Conservation (phyloP, 176 grass and related monocot species). For the Elymus sibiricus region DNA sequence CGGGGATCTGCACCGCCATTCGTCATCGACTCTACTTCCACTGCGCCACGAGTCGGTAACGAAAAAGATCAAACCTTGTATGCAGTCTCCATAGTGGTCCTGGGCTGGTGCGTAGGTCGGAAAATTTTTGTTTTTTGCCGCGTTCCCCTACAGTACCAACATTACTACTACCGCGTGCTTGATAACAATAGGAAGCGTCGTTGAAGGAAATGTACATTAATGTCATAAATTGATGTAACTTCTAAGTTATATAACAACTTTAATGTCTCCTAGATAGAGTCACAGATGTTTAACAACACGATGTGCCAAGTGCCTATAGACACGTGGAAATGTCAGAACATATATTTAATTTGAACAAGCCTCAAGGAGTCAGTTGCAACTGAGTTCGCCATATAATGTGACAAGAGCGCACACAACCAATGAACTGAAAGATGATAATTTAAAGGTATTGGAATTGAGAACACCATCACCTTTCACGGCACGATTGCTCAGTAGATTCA, state of each 20-base stretch:
- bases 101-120: no score
- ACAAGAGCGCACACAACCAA: constrained; percentile 1
- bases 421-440: constrained; percentile 25
- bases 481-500: constrained; percentile 81
- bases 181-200: not conserved
- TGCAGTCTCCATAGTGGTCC: no score
- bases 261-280: not conserved
- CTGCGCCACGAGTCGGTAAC: no score
- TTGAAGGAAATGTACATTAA: not conserved
- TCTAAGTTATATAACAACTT: not conserved
- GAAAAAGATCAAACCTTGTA: no score
- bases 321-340: not conserved
- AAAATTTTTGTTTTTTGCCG: no score
- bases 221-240: not conserved
- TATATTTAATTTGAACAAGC: not conserved
- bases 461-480: constrained; percentile 60
- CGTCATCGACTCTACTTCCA: no score
- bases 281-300: not conserved
- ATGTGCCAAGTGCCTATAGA: not conserved
- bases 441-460: constrained; percentile 19
- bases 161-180: not conserved
- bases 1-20: no score
- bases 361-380: constrained; percentile 9
- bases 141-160: no score
- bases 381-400: constrained; percentile 16